phyloP scores from a whole-genome alignment of 75 land plant species.

The Pseudotsuga menziesii region DNA sequence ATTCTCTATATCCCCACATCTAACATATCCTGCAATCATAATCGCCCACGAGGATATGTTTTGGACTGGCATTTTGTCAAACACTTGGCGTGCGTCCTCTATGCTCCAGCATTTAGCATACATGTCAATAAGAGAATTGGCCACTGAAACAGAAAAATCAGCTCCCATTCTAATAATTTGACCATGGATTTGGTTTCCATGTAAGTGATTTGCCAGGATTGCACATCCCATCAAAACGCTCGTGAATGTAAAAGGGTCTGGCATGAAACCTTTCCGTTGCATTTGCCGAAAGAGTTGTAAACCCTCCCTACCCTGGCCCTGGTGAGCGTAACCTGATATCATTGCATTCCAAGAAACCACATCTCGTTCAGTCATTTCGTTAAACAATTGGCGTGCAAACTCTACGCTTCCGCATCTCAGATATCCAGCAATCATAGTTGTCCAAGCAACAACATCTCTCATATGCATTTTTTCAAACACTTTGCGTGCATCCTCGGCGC shows the following conservation, averaged over 20 bases:
- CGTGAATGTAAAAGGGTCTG: constrained; percentile 20
- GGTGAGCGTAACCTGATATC: constrained; percentile 13
- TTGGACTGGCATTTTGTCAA: constrained; percentile 14
- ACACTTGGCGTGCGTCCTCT: constrained; percentile 21
- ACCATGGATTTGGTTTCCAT: constrained; percentile 32
- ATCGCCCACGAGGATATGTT: constrained; percentile 31
- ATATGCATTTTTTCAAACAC: constrained; percentile 11
- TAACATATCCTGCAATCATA: constrained; percentile 32
- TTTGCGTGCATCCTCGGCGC: constrained; percentile 10
- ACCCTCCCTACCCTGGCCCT: constrained; percentile 8
- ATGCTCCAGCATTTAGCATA: constrained; percentile 38
- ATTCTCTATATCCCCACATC: constrained; percentile 25
- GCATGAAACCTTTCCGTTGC: constrained; percentile 17
- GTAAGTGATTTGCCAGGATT: background rate
- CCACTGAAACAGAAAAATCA: constrained; percentile 5
- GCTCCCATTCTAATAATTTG: constrained; percentile 15
- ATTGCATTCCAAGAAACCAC: constrained; percentile 12
- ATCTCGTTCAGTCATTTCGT: constrained; percentile 14
- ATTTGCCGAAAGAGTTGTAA: constrained; percentile 20
- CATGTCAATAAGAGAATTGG: constrained; percentile 36
- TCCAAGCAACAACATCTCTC: constrained; percentile 29
- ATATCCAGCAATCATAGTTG: constrained; percentile 30
- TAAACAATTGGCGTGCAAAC: constrained; percentile 2
- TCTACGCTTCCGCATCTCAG: constrained; percentile 7
- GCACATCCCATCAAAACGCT: constrained; percentile 21